phyloP scores from a whole-genome alignment of 2,329 filamentous ascomycete genomes.

The Xylaria arbuscula region DNA sequence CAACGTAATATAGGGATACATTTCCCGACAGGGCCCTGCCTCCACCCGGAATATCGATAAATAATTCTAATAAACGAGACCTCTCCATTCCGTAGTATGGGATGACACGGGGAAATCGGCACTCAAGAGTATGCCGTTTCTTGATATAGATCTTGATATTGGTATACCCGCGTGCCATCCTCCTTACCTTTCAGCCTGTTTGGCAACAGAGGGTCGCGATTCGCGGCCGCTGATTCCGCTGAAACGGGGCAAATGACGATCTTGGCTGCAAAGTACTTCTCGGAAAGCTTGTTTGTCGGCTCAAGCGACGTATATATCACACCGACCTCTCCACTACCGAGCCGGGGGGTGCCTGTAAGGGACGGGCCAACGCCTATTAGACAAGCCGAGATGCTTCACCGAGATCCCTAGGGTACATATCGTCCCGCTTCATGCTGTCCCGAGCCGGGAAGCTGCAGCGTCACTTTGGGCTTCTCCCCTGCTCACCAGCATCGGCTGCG shows the following conservation, averaged over 20 bases:
- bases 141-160: background rate
- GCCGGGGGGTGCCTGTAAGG: slow-evolving; percentile 23
- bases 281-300: slow-evolving; percentile 22
- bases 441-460: slow-evolving; percentile 33
- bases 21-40: background rate
- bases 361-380: slow-evolving; percentile 17
- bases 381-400: slow-evolving; percentile 23
- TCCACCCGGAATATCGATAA: background rate
- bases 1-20: background rate
- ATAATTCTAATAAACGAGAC: background rate
- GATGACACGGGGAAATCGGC: slow-evolving; percentile 12
- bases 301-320: slow-evolving; percentile 17
- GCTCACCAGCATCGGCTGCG: background rate
- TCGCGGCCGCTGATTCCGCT: background rate
- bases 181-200: background rate
- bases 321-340: slow-evolving; percentile 17
- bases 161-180: background rate
- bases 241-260: background rate
- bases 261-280: slow-evolving; percentile 1
- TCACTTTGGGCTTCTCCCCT: slow-evolving; percentile 12
- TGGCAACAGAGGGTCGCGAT: background rate
- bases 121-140: background rate
- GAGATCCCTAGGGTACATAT: slow-evolving; percentile 19
- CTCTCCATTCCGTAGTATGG: background rate
- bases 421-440: slow-evolving; percentile 23